phyloP scores from a whole-genome alignment of 1,284 basidiomycete genomes.

The Cryptococcus hybrid region DNA sequence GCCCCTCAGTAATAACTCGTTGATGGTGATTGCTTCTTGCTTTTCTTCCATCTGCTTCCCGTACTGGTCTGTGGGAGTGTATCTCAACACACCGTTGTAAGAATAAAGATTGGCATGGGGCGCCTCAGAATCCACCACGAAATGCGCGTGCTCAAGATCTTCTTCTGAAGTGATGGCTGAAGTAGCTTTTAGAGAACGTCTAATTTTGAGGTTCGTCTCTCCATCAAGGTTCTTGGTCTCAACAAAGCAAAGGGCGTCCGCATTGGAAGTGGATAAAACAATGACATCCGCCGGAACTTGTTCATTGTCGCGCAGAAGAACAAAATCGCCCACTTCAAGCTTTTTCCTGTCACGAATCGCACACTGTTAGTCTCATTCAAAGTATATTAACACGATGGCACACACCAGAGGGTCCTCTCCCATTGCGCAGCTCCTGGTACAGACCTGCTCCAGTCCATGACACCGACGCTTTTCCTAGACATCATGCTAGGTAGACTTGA shows the following conservation, averaged over 20 bases:
- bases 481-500: slow-evolving; percentile 28
- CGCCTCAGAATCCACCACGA: slow-evolving; percentile 86
- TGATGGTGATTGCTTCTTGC: slow-evolving; percentile 67
- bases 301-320: slow-evolving; percentile 87
- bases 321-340: slow-evolving; percentile 94
- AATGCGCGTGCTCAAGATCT: slow-evolving; percentile 81
- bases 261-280: slow-evolving; percentile 72
- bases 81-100: slow-evolving; percentile 83
- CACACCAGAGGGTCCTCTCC: slow-evolving; percentile 83
- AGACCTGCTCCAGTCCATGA: slow-evolving; percentile 72
- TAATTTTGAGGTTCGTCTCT: slow-evolving; percentile 92
- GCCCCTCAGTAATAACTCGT: slow-evolving; percentile 88
- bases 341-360: slow-evolving; percentile 65
- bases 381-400: background rate
- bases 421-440: slow-evolving; percentile 68
- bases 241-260: slow-evolving; percentile 78
- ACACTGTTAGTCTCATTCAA: background rate
- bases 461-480: slow-evolving; percentile 61
- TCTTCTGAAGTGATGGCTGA: slow-evolving; percentile 78
- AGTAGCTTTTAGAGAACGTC: slow-evolving; percentile 75
- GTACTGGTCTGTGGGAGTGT: slow-evolving; percentile 46
- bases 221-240: slow-evolving; percentile 97
- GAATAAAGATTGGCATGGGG: slow-evolving; percentile 91
- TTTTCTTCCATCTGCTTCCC: slow-evolving; percentile 30
- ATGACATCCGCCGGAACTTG: slow-evolving; percentile 95